Evolutionary conservation across 2,329 filamentous ascomycete species (phyloP).

Genomic region (Pseudogymnoascus pannorum): DNA sequence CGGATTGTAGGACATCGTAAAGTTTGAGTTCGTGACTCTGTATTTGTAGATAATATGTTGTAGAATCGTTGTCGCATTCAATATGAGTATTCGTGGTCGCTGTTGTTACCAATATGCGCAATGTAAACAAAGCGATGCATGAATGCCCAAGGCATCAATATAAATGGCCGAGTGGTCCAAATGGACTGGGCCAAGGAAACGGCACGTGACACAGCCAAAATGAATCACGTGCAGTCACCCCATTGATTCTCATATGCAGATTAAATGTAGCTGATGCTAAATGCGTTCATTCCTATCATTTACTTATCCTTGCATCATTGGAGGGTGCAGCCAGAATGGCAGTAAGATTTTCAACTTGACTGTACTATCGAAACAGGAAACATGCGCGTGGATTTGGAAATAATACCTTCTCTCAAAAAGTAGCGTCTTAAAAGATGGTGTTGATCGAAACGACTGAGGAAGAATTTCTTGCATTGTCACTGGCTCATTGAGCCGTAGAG

Average conservation of each 20-base stretch:
- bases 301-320: background rate
- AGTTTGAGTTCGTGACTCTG: background rate
- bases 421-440: background rate
- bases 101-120: background rate
- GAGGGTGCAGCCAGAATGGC: background rate
- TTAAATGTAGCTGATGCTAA: background rate
- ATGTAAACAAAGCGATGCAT: slow-evolving; percentile 1
- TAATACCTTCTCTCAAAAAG: background rate
- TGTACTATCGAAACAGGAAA: background rate
- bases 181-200: background rate
- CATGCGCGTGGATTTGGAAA: background rate
- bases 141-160: background rate
- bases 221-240: background rate
- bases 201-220: background rate
- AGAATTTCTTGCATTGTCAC: background rate
- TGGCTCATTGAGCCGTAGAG: background rate
- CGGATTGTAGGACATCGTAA: slow-evolving; percentile 41
- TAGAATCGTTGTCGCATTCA: background rate
- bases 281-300: background rate
- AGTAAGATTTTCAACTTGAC: background rate
- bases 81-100: slow-evolving; percentile 4
- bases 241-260: background rate
- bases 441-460: background rate
- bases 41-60: background rate
- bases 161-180: background rate